phyloP scores from a whole-genome alignment of 2,329 filamentous ascomycete genomes.

The Xylaria digitata region DNA sequence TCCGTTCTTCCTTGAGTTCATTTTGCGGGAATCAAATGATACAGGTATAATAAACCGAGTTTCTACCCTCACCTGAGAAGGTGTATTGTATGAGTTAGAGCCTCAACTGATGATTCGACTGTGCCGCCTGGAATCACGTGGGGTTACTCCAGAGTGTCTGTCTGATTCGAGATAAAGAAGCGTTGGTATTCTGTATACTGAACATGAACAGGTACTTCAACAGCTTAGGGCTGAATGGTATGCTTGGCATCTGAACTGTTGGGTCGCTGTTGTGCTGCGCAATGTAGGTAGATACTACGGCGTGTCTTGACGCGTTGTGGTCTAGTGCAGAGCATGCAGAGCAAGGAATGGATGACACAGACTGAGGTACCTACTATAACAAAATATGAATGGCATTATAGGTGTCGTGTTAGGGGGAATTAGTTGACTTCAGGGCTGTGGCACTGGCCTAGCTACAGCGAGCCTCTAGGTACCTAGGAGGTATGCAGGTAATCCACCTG shows the following conservation, averaged over 20 bases:
- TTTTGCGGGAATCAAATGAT: constrained; percentile 11
- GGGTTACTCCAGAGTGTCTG: neutral
- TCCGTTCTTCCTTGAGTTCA: constrained; percentile 39
- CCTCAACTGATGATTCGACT: constrained; percentile 1
- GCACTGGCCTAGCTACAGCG: neutral
- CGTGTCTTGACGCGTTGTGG: constrained; percentile 24
- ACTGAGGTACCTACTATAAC: too few species aligned
- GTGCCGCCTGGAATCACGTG: constrained; percentile 21
- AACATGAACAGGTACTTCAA: neutral
- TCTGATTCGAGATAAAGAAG: neutral
- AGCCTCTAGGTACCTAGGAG: too few species aligned
- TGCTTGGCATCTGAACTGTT: constrained; percentile 17
- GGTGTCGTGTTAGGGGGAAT: neutral
- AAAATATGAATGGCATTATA: neutral
- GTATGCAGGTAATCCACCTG: neutral
- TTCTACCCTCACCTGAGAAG: neutral
- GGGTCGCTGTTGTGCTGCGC: constrained; percentile 3
- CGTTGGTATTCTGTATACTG: constrained; percentile 2
- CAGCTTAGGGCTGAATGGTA: constrained; percentile 6
- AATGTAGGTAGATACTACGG: neutral
- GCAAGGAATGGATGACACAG: too few species aligned
- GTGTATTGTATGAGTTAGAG: neutral
- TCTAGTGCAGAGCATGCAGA: neutral
- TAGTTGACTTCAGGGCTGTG: neutral
- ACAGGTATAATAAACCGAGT: neutral